Conservation (phyloP, 2,329 filamentous ascomycete genomes). For the Trichoderma harzianum region DNA sequence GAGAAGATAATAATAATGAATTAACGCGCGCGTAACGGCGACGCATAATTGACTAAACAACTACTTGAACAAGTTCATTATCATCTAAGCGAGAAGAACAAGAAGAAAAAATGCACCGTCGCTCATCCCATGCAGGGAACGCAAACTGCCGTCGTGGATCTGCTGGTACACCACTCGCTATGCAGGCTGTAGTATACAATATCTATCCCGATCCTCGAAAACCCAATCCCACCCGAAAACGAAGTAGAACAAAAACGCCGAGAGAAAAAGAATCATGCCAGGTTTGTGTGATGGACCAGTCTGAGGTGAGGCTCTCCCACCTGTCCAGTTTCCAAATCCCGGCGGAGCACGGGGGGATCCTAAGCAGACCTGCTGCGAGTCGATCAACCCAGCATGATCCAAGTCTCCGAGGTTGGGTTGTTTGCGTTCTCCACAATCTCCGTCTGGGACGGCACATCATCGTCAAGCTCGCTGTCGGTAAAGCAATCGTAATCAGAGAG, state of each 20-base stretch:
- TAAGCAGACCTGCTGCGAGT: constrained; percentile 44
- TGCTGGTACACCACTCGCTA: constrained; percentile 14
- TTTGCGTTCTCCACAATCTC: constrained; percentile 31
- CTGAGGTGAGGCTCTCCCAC: constrained; percentile 33
- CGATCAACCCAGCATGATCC: constrained; percentile 43
- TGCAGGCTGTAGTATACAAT: constrained; percentile 1
- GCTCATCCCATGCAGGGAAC: neutral
- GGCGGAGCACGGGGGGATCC: constrained; percentile 29
- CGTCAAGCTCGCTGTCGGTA: constrained; percentile 36
- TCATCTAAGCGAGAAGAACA: constrained; percentile 2
- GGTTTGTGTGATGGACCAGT: constrained; percentile 36
- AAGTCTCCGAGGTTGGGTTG: constrained; percentile 33
- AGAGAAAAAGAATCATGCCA: constrained; percentile 9
- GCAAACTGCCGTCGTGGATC: constrained; percentile 5
- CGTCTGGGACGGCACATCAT: constrained; percentile 30
- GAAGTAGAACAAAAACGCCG: constrained; percentile 1
- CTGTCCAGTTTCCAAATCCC: constrained; percentile 26
- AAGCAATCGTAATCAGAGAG: constrained; percentile 38
- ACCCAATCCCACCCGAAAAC: neutral
- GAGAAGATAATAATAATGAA: neutral
- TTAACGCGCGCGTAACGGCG: neutral
- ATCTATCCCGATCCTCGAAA: constrained; percentile 5
- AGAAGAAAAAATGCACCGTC: neutral
- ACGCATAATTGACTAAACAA: constrained; percentile 5
- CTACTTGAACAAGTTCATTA: neutral